Evolutionary conservation across 768 basidiomycete species (phyloP), one percentile per base, ranked within the genome.

Genomic region (Paxillus ammoniavirescens): DNA sequence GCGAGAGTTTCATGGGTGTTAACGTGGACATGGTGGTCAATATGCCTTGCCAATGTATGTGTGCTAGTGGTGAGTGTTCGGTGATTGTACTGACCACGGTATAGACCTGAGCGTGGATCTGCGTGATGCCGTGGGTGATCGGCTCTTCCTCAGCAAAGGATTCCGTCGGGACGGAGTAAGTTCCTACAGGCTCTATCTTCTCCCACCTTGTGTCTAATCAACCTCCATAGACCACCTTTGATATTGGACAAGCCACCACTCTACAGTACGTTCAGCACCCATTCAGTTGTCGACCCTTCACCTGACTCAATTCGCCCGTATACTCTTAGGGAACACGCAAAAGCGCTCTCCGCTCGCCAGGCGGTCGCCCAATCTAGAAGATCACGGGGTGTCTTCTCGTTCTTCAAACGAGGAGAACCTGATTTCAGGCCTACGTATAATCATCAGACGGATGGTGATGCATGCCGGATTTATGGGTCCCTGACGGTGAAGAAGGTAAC

Each of bases 21-120:
- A 98, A 99, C 69, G 80, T 98, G 50, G 96, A 99, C 73, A 72
- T 98, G 73, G 83, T 90, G 23, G 89, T 98, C 36, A 90, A 91
- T 61, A 97, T 93, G 82, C 93, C 93, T 2, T 98, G 95, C 73
- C 77, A 80, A 71, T 92, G 94, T 96, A 69, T 72, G 93, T 82
- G 14, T 17, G 5, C n/a, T 5, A 6, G 44, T 14, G 15, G 8
- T 41, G n/a, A 21, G 12, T 9, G 5, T 28, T 26, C 1, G 0
- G 10, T 31, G 21, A 13, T 21, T 5, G 6, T 23, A 21, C 50
- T 64, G 47, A 52, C 47, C 31, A 10, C 9, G 3, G 28, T 56
- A 28, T 58, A 98, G 95, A 79, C 65, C 74, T 98, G 47, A 86
- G 83, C 46, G 88, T 98, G 23, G 96, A 98, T 66, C 67, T 99